Evolutionary conservation across 2,329 filamentous ascomycete genomes (phyloP).

Genomic region (Hypoxylon sp.): DNA sequence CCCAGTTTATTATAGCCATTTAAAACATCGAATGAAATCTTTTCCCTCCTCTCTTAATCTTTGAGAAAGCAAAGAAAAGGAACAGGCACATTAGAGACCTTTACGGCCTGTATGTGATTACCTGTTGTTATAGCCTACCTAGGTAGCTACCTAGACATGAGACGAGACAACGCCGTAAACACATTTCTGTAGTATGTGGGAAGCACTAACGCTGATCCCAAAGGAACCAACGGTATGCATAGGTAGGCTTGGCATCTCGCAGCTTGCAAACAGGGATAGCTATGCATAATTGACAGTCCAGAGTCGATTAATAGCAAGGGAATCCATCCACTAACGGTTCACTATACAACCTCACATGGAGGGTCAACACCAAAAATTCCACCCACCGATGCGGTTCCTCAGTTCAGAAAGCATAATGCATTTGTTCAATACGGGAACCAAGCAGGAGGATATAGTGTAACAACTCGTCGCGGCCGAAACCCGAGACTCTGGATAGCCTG

Average conservation of each 20-base stretch:
- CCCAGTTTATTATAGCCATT: neutral
- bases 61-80: neutral
- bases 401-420: conserved; percentile 27
- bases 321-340: conserved; percentile 31
- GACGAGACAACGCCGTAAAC: conserved; percentile 29
- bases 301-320: conserved; percentile 32
- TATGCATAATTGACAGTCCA: conserved; percentile 36
- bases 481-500: conserved; percentile 43
- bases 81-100: neutral
- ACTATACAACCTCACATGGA: conserved; percentile 36
- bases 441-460: conserved; percentile 25
- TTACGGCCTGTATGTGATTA: neutral
- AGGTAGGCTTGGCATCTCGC: conserved; percentile 37
- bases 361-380: conserved; percentile 26
- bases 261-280: conserved; percentile 38
- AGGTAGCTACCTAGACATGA: conserved; percentile 17
- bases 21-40: neutral
- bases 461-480: conserved; percentile 23
- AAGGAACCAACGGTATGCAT: conserved; percentile 31
- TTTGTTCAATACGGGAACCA: conserved; percentile 29
- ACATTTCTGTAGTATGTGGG: conserved; percentile 28
- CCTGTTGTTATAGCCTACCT: neutral
- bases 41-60: neutral
- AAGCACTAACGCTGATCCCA: conserved; percentile 35
- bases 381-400: conserved; percentile 36